These are phyloP conservation scores for Sphagnum fallax DNA, from an alignment of 228 moss, liverwort and hornwort genomes.

Conservation along the genomic window DNA sequence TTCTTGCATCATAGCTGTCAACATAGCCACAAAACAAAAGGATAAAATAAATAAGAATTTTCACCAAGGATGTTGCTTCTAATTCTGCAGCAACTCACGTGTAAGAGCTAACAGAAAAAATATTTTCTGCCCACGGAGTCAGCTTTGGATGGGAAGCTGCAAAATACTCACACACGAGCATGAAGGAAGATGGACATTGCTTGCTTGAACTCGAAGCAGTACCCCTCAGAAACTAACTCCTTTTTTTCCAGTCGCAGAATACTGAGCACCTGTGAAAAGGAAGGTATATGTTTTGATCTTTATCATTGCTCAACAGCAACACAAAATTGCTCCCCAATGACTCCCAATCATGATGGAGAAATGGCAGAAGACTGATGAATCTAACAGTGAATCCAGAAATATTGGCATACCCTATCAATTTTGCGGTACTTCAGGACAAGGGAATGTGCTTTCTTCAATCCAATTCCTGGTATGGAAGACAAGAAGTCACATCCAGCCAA, in stretches of 20 bases:
- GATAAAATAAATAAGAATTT: neutral
- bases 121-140: neutral
- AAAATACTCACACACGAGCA: slow-evolving; percentile 36
- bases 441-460: slow-evolving; percentile 36
- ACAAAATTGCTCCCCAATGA: no score
- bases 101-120: neutral
- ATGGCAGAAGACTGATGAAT: no score
- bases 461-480: slow-evolving; percentile 40
- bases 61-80: neutral
- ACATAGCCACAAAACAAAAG: slow-evolving; percentile 1
- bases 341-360: no score
- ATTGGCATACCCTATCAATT: slow-evolving; percentile 22
- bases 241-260: slow-evolving; percentile 25
- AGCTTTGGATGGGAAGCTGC: neutral
- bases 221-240: slow-evolving; percentile 26
- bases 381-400: neutral
- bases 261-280: slow-evolving; percentile 21
- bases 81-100: neutral
- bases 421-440: slow-evolving; percentile 34
- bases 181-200: slow-evolving; percentile 45
- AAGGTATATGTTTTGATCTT: no score
- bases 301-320: no score
- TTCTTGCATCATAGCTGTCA: slow-evolving; percentile 32
- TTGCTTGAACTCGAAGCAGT: slow-evolving; percentile 29
- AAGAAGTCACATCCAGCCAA: slow-evolving; percentile 56